Base-by-base conservation (phyloP, 2,329 filamentous ascomycete genomes). In the Bipolaris gigantea region DNA sequence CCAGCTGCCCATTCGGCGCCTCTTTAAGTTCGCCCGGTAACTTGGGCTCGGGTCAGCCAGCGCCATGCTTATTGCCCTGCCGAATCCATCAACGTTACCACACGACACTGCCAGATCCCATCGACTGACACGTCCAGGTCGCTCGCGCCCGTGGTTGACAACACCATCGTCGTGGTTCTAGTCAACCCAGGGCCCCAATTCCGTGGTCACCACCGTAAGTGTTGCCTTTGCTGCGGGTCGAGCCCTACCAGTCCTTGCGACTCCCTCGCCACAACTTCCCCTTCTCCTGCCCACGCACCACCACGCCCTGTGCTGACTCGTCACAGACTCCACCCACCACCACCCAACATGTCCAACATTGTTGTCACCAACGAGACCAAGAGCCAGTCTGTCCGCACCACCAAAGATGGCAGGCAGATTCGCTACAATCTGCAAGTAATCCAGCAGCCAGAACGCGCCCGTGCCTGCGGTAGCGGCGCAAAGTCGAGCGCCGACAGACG, bases 391-490 rank as follows among this genome's bases (percentile, higher is more conserved):
- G 77, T 76, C 56, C 81, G 88, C 46, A 79, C 83, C 48, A 96
- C 90, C 38, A 86, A 85, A 65, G 87, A 89, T 65, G 90, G 90
- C 58, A 86, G 89, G 64, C 85, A 81, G 59, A 83, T 97, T 63
- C 90, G 85, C 70, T 97, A 97, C 75, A 81, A 84, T 61, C 80
- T 97, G 74, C 86, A 85, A 55, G 92, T 97, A 51, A 87, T 97
- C 66, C 94, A 99, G 77, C 91, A 97, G 74, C 94, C 94, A 18
- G 89, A 96, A 77, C 89, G 92, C 68, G 93, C 94, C 45, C 85
- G 94, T 80, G 94, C 94, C 50, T 99, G 94, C 75, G 94, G 94
- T 69, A 92, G 92, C 50, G 94, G 94, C 56, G 91, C 91, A 49
- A 97, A 97, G 79, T 96, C 67, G 38, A 70, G 67, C 46, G 89